Evolutionary conservation across 805 yeast genomes (phyloP), one percentile per base, ranked within the genome.

Genomic region (Yarrowia deformans): DNA sequence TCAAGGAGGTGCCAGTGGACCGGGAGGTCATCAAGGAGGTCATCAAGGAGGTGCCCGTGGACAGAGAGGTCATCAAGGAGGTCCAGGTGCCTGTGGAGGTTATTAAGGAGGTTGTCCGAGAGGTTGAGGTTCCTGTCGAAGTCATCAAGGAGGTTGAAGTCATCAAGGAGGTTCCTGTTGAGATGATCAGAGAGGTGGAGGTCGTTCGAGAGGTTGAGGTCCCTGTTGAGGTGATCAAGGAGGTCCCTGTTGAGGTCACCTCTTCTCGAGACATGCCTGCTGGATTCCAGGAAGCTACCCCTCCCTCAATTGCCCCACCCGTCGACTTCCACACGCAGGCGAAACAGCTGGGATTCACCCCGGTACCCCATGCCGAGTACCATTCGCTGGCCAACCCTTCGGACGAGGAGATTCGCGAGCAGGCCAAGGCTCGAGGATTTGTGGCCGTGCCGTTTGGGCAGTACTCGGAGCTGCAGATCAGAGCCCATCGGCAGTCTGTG

Each of bases 361-460:
- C 71, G 0, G 54, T 71, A 1, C 67, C 69, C 8, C 66, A 66
- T 18, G 46, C 64, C 16, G 68, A 70, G 61, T 69, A 45, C 23
- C 52, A 50, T 19, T 49, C 69, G 8, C 37, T 71, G 32, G 43
- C 68, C 18, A 63, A 63, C 29, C 54, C 70, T 2, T 46, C 54
- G 4, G 52, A 55, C 34, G 52, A 60, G 48, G 70, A 70, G 42
- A 40, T 66, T 13, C 50, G 61, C 8, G 69, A 50, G 14, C 34
- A 52, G 6, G 69, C 69, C 32, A 55, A 46, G 50, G 48, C 50
- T 1, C 67, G 34, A 19, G 70, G 56, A 5, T 32, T 52, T 14
- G 67, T 70, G 13, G 73, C 73, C 13, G 64, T 75, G 18, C 73
- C 74, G 14, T 37, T 50, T 8, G 70, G 50, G 4, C 74, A 72